These are phyloP conservation scores for Diaporthe batatas DNA, from an alignment of 2,329 filamentous ascomycete species.

Conservation along the genomic window DNA sequence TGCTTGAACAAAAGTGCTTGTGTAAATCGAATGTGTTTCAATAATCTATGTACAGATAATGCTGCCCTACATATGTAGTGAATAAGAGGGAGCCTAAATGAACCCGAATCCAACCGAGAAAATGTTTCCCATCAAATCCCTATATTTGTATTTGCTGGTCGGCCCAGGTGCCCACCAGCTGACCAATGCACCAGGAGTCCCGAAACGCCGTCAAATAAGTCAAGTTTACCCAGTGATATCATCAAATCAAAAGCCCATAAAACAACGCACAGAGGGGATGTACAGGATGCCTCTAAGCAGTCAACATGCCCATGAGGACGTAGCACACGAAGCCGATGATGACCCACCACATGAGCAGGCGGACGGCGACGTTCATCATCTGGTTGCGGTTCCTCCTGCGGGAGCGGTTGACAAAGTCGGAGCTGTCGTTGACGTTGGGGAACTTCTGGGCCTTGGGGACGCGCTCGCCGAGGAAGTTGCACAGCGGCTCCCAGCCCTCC, in stretches of 20 bases:
- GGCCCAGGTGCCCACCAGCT: slow-evolving; percentile 5
- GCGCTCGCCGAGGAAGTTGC: slow-evolving; percentile 41
- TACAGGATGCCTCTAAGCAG: background rate
- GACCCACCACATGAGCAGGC: slow-evolving; percentile 44
- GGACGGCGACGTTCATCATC: slow-evolving; percentile 45
- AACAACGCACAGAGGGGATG: background rate
- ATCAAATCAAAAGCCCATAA: slow-evolving; percentile 14
- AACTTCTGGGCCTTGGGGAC: slow-evolving; percentile 44
- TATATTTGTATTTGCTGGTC: background rate
- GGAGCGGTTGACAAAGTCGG: slow-evolving; percentile 44
- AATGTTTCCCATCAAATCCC: slow-evolving; percentile 9
- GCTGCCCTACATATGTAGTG: background rate
- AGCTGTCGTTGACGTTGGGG: slow-evolving; percentile 43
- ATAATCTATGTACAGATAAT: slow-evolving; percentile 32
- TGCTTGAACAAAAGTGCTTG: background rate
- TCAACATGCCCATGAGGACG: slow-evolving; percentile 42
- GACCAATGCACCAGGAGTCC: background rate
- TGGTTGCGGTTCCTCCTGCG: slow-evolving; percentile 46
- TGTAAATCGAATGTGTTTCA: background rate
- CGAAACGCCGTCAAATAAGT: slow-evolving; percentile 7
- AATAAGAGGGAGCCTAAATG: slow-evolving; percentile 2
- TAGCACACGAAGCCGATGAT: slow-evolving; percentile 42
- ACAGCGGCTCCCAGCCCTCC: slow-evolving; percentile 43
- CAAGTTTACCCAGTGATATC: slow-evolving; percentile 32
- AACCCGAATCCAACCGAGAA: slow-evolving; percentile 6